Conservation (phyloP, 2,329 filamentous ascomycete genomes). For the Leptodontidium sp. region DNA sequence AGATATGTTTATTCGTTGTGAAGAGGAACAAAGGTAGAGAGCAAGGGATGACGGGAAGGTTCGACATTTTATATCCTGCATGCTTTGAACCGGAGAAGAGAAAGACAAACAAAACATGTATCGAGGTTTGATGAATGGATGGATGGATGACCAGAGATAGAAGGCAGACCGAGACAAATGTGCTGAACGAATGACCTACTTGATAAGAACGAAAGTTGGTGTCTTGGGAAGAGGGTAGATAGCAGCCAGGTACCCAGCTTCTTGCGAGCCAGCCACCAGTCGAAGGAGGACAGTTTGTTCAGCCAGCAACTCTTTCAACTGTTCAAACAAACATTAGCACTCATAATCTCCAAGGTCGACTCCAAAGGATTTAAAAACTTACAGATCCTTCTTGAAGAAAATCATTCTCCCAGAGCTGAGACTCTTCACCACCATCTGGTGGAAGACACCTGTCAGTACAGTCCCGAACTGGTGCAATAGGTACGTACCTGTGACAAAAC, state of each 20-base stretch:
- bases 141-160: not conserved
- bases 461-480: not conserved
- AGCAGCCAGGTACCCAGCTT: conserved; percentile 82
- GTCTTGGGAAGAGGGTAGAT: conserved; percentile 82
- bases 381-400: conserved; percentile 68
- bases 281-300: conserved; percentile 74
- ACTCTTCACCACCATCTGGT: conserved; percentile 74
- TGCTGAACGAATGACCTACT: conserved; percentile 55
- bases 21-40: not conserved
- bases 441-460: conserved; percentile 30
- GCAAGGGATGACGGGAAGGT: conserved; percentile 1
- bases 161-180: not conserved
- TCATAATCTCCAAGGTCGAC: conserved; percentile 1
- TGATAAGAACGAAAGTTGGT: conserved; percentile 83
- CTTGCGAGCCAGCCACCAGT: conserved; percentile 75
- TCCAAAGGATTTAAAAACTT: conserved; percentile 37
- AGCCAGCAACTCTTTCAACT: conserved; percentile 65
- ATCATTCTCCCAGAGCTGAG: conserved; percentile 75
- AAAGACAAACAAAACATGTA: not conserved
- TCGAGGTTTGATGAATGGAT: not conserved
- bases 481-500: conserved; percentile 77
- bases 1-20: not conserved
- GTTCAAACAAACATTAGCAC: conserved; percentile 21
- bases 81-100: not conserved
- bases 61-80: not conserved